phyloP scores from a whole-genome alignment of 2,329 filamentous ascomycete species.

The Fusarium hainanense region DNA sequence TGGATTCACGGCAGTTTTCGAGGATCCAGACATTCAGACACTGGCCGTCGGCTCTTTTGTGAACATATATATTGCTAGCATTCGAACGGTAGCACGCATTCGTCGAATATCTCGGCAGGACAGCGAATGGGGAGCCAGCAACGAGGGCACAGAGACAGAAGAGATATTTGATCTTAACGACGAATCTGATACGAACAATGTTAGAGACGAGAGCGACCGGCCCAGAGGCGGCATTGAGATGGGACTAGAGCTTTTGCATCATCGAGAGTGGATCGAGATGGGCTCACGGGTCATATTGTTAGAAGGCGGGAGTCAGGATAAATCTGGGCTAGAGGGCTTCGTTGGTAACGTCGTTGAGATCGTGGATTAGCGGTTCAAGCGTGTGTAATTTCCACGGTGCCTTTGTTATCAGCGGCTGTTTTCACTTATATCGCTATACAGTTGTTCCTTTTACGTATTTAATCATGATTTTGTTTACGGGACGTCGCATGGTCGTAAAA shows the following conservation, averaged over 20 bases:
- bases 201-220: constrained; percentile 36
- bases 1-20: constrained; percentile 78
- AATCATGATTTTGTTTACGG: constrained; percentile 4
- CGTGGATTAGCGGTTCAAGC: constrained; percentile 57
- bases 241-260: constrained; percentile 74
- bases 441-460: background rate
- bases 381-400: constrained; percentile 21
- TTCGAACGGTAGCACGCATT: constrained; percentile 83
- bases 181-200: constrained; percentile 53
- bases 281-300: constrained; percentile 77
- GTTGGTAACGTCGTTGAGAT: constrained; percentile 75
- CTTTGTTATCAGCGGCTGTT: background rate
- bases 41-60: constrained; percentile 76
- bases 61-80: constrained; percentile 88
- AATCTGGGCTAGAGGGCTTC: constrained; percentile 76
- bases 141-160: constrained; percentile 54
- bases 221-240: constrained; percentile 61
- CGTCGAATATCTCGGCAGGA: constrained; percentile 60
- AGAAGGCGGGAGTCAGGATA: constrained; percentile 75
- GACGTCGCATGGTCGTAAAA: constrained; percentile 1
- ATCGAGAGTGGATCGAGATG: constrained; percentile 78
- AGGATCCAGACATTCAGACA: constrained; percentile 68
- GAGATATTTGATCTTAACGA: constrained; percentile 70
- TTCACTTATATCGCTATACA: background rate
- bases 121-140: constrained; percentile 41